Conservation (phyloP, 129 eudicot species). For the Solidago caesia region DNA sequence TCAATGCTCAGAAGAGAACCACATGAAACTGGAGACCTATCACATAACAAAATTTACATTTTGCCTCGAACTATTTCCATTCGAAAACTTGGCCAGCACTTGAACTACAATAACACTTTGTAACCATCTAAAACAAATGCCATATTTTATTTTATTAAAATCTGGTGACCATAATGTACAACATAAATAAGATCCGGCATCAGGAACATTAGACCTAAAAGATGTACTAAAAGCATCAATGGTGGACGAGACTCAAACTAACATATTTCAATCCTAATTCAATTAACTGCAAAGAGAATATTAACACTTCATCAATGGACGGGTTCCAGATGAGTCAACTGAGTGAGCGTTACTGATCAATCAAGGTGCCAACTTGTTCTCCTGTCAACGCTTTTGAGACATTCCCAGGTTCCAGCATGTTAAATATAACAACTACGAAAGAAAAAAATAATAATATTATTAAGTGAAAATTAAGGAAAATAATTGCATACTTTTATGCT, state of each 20-base stretch:
- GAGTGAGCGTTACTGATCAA: constrained; percentile 27
- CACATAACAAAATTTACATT: not conserved
- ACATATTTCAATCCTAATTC: constrained; percentile 19
- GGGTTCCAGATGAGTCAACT: constrained; percentile 10
- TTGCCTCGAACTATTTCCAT: constrained; percentile 19
- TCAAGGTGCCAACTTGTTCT: constrained; percentile 45
- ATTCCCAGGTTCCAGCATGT: constrained; percentile 44
- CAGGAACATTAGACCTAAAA: constrained; percentile 9
- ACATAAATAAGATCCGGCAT: not conserved
- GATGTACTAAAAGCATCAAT: constrained; percentile 10
- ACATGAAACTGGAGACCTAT: not conserved
- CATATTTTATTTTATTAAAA: constrained; percentile 12
- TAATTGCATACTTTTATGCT: not conserved
- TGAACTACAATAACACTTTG: constrained; percentile 17
- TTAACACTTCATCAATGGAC: constrained; percentile 20
- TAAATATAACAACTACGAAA: constrained; percentile 42
- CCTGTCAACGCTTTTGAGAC: constrained; percentile 42
- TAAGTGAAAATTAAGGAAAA: not conserved
- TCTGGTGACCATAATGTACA: constrained; percentile 19
- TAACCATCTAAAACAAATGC: constrained; percentile 1
- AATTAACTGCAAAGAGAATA: not conserved
- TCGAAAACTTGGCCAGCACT: not conserved
- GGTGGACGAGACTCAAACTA: constrained; percentile 13
- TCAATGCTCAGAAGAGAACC: not conserved
- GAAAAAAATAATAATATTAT: not conserved